Base-by-base conservation (phyloP, 805 yeast genomes). In the Kodamaea kaohsiungensis region DNA sequence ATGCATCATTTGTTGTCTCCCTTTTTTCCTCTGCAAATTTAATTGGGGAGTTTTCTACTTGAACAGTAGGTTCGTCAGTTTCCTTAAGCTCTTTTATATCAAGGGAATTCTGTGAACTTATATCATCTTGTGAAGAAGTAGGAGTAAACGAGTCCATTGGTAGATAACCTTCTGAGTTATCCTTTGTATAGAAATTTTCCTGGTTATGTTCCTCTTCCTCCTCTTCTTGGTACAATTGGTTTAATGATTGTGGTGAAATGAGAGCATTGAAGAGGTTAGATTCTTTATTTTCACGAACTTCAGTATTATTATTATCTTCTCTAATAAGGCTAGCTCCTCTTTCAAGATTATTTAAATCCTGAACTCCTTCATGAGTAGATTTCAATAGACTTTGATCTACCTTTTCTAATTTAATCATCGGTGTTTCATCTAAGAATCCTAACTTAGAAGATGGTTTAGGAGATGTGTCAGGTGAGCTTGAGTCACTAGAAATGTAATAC, bases 141-240 rank as follows among this genome's bases (percentile, higher is more conserved):
- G 45, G 45, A 40, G 45, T 40, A 19, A 40, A 40, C 3, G 45
- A 40, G 45, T 40, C 45, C 45, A 40, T 40, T 12, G 45, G 45
- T 5, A 40, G 45, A 7, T 12, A 16, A 15, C 13, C 45, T 17
- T 40, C 45, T 2, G 45, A 40, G 17, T 13, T 16, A 13, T 30
- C 8, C 35, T 9, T 30, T 12, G 13, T 8, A 10, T 9, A 12
- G 3, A 12, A 5, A 10, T 3, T 9, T 30, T 30, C 35, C 35
- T 30, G 35, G 8, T 30, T 30, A 30, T 2, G 35, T 30, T 30
- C 35, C 8, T 22, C 25, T 22, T 22, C 25, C 2, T 8, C 35
- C 5, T 30, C 35, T 9, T 30, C 35, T 30, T 8, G 35, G 10
- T 9, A 30, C 35, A 22, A 22, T 22, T 22, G 3, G 6, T 22